These are phyloP conservation scores for Phytophthora ohioensis DNA, from an alignment of 352 stramenopile genomes.

Conservation along the genomic window DNA sequence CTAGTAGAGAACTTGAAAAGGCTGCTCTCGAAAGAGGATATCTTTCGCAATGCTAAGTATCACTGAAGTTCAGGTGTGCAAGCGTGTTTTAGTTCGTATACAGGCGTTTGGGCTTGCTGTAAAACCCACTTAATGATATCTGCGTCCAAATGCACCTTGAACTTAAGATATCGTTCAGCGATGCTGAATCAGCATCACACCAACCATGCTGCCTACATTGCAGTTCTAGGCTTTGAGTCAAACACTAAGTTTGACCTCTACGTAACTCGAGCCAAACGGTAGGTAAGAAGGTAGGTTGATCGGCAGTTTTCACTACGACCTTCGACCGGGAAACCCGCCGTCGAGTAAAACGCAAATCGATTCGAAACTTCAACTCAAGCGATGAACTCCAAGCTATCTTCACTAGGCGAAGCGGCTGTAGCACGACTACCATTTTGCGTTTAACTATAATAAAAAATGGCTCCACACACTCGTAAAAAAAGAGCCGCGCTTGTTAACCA, in stretches of 20 bases:
- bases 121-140: no score
- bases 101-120: no score
- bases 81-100: neutral
- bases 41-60: neutral
- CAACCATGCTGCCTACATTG: neutral
- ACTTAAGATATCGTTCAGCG: neutral
- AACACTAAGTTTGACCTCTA: no score
- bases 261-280: no score
- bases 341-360: constrained; percentile 13
- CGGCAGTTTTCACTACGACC: neutral
- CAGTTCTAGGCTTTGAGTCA: neutral
- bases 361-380: constrained; percentile 13
- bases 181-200: constrained; percentile 1
- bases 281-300: neutral
- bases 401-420: neutral
- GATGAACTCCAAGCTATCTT: neutral
- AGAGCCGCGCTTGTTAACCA: neutral
- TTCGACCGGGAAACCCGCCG: neutral
- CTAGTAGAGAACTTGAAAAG: no score
- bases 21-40: no score
- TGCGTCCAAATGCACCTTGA: neutral
- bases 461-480: neutral
- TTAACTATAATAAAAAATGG: neutral
- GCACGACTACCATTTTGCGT: neutral
- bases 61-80: neutral